phyloP scores from a whole-genome alignment of 768 basidiomycete species.

The Hericium alpestre region DNA sequence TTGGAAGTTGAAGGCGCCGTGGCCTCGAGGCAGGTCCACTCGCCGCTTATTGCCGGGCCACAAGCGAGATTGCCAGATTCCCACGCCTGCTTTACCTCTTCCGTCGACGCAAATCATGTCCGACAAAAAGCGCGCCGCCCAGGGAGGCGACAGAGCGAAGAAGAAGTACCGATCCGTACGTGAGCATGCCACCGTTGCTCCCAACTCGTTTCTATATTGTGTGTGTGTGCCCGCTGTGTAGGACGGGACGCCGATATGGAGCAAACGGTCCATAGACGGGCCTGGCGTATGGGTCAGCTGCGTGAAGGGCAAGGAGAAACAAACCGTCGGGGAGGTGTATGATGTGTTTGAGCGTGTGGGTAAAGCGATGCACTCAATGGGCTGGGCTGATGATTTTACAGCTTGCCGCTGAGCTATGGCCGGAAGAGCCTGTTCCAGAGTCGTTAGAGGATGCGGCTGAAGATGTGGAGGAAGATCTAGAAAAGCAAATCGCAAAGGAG shows the following conservation, averaged over 20 bases:
- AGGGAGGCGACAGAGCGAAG: neutral
- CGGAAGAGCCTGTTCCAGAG: constrained; percentile 20
- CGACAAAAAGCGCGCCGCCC: neutral
- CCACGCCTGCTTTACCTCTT: neutral
- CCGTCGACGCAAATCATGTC: neutral
- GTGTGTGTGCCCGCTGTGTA: constrained; percentile 14
- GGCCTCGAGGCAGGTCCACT: neutral
- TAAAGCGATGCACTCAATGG: neutral
- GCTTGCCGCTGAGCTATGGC: constrained; percentile 70
- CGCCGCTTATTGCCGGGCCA: neutral
- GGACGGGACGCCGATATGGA: constrained; percentile 64
- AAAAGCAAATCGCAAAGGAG: constrained; percentile 63
- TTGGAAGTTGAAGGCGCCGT: too few species aligned
- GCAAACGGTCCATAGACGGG: constrained; percentile 57
- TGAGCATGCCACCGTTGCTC: neutral
- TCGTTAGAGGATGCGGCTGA: constrained; percentile 15
- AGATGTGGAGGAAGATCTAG: constrained; percentile 41
- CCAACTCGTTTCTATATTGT: neutral
- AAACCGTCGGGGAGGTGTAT: constrained; percentile 64
- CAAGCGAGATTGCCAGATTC: neutral
- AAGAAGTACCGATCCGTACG: constrained; percentile 4
- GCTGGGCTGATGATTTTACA: constrained; percentile 16
- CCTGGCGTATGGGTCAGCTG: constrained; percentile 84
- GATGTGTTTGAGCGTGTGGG: constrained; percentile 67
- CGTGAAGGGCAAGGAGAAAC: constrained; percentile 75